A percentile compares a stretch with the other conserved stretches of the same genome.
These are phyloP conservation scores for Cephaloascus albidus DNA, from an alignment of 805 yeast genomes.

Conservation along the genomic window DNA sequence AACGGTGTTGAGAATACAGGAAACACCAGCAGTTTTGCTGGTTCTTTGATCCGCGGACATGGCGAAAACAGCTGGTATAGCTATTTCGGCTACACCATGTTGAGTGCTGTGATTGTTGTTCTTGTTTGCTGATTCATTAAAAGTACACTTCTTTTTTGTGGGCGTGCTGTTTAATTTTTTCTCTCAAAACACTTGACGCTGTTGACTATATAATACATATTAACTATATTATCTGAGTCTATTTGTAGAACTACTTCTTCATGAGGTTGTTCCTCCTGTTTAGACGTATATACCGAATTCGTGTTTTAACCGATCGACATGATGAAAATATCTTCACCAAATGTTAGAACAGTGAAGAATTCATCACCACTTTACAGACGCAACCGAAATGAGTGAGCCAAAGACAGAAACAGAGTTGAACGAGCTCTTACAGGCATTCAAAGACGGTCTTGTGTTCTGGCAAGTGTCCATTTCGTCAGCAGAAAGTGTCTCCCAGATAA, in stretches of 20 bases:
- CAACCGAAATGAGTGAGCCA: background rate
- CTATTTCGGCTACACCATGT: background rate
- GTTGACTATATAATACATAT: too few relatives aligned
- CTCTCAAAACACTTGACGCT: too few relatives aligned
- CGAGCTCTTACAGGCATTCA: background rate
- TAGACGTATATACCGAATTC: too few relatives aligned
- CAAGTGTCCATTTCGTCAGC: background rate
- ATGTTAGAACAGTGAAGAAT: too few relatives aligned
- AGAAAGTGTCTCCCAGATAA: conserved; percentile 8
- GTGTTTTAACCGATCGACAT: too few relatives aligned
- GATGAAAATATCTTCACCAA: too few relatives aligned
- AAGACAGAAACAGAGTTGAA: background rate
- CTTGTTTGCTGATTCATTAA: background rate
- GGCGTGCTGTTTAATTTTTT: too few relatives aligned
- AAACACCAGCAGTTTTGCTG: conserved; percentile 3
- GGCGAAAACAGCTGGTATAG: background rate
- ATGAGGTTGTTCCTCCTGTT: too few relatives aligned
- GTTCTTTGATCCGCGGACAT: background rate
- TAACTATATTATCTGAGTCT: too few relatives aligned
- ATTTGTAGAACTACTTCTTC: too few relatives aligned
- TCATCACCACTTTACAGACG: too few relatives aligned
- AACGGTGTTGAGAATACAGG: conserved; percentile 8
- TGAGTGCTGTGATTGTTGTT: background rate
- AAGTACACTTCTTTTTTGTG: too few relatives aligned
- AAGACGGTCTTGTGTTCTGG: background rate